Evolutionary conservation across 768 basidiomycete genomes (phyloP).

Genomic region (Lepiota subincarnata): DNA sequence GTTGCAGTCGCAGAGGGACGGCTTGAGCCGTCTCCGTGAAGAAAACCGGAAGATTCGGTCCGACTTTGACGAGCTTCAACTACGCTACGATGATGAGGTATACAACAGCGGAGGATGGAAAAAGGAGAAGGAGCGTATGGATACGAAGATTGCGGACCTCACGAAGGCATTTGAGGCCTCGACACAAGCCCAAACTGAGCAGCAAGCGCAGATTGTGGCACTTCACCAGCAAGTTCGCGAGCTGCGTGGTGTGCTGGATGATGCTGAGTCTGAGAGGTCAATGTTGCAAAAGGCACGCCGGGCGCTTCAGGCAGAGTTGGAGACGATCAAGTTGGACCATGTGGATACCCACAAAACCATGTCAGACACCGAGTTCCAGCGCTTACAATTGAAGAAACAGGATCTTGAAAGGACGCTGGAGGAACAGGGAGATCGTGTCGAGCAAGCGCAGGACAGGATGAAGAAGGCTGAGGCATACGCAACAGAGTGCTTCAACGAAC

Average conservation of each 20-base stretch:
- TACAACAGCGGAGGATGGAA: constrained; percentile 79
- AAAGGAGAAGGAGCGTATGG: constrained; percentile 83
- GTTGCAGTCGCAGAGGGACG: constrained; percentile 73
- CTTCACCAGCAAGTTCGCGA: constrained; percentile 86
- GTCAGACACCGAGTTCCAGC: constrained; percentile 71
- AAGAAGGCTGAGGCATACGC: constrained; percentile 78
- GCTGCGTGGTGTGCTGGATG: constrained; percentile 74
- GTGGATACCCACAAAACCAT: constrained; percentile 66
- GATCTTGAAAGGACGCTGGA: constrained; percentile 76
- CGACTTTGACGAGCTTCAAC: constrained; percentile 70
- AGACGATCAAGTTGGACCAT: constrained; percentile 73
- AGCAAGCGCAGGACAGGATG: constrained; percentile 70
- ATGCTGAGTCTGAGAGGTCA: constrained; percentile 77
- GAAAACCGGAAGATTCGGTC: constrained; percentile 76
- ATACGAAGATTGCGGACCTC: constrained; percentile 74
- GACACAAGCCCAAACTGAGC: constrained; percentile 67
- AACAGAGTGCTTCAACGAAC: constrained; percentile 69
- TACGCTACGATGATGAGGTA: constrained; percentile 73
- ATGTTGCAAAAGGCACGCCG: constrained; percentile 80
- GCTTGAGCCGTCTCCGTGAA: constrained; percentile 70
- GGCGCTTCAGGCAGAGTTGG: constrained; percentile 74
- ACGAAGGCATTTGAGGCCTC: constrained; percentile 75
- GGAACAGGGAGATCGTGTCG: constrained; percentile 71
- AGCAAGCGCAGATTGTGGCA: constrained; percentile 79
- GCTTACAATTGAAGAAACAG: constrained; percentile 74